Evolutionary conservation across 495 filamentous ascomycete genomes (phyloP), one percentile per base, ranked within the genome.

Genomic region (Tuber borchii): DNA sequence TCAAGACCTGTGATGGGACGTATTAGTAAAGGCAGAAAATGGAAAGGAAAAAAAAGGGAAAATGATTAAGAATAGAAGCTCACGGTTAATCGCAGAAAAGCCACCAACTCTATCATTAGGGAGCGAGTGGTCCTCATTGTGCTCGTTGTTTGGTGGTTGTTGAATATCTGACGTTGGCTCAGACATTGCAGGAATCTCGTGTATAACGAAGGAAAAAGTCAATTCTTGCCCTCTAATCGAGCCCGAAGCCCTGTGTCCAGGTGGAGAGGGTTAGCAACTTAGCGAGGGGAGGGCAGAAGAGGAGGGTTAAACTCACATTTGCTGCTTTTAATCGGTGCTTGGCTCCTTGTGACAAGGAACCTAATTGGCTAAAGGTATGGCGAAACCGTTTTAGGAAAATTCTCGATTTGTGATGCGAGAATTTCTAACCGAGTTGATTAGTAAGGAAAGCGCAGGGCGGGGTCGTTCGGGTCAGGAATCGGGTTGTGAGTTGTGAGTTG

Each of bases 241-340:
- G 78, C 78, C 78, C 78, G 78, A 79, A 79, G 78, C 78, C 78
- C 78, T 79, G 78, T 78, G 76, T 79, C 56, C 56, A 65, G 56
- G 56, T 65, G 56, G 56, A 65, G 56, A 65, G 56, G 56, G 56
- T 65, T 65, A 65, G 56, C 56, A 65, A 65, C 56, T 65, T 65
- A n/a, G 56, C 56, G 56, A 65, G 56, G 56, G 56, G 56, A 65
- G 26, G 26, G 56, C 56, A 45, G 70, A 26, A 43, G 61, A 31
- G 73, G 56, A 72, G 17, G 46, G 56, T 44, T 34, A 37, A 34
- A 10, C 43, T 71, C 70, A 70, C 70, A 65, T 70, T 69, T 74
- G 26, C 19, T n/a, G 42, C 70, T 39, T 40, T 44, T 26, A 71
- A 45, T 74, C 51, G 45, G 26, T 26, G 69, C 44, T 74, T 74